These are phyloP conservation scores for Aspergillus fructus DNA, from an alignment of 2,329 filamentous ascomycete species.

Conservation along the genomic window DNA sequence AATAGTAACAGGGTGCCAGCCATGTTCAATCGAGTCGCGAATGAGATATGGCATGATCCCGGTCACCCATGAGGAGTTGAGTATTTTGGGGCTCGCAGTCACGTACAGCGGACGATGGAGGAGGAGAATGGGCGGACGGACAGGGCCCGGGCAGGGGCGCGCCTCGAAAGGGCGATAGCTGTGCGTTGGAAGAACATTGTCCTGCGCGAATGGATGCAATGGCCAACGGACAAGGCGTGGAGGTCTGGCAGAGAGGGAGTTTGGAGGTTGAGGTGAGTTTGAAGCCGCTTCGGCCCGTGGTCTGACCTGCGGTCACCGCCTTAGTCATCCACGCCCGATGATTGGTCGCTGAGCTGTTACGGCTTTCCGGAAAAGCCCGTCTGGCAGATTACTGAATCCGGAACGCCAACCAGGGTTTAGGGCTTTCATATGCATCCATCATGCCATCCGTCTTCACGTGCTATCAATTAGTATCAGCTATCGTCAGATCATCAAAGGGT, in stretches of 20 bases:
- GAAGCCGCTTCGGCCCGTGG: constrained; percentile 40
- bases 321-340: constrained; percentile 26
- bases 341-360: constrained; percentile 25
- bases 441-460: not conserved
- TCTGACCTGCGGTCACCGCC: constrained; percentile 14
- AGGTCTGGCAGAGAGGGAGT: constrained; percentile 30
- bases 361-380: constrained; percentile 13
- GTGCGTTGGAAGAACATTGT: constrained; percentile 51
- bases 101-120: constrained; percentile 48
- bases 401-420: constrained; percentile 20
- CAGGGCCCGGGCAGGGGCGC: constrained; percentile 43
- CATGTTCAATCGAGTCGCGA: constrained; percentile 23
- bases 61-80: not conserved
- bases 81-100: constrained; percentile 26
- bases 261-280: constrained; percentile 40
- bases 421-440: constrained; percentile 6
- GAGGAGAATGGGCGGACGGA: constrained; percentile 47
- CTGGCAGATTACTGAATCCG: constrained; percentile 19
- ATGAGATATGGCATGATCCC: constrained; percentile 15
- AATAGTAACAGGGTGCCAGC: not conserved
- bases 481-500: not conserved
- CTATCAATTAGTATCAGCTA: not conserved
- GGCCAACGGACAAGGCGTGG: constrained; percentile 25
- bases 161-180: constrained; percentile 47
- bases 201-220: constrained; percentile 23